Evolutionary conservation across 306 rosid genomes (phyloP).

Genomic region (Quercus rubra): DNA sequence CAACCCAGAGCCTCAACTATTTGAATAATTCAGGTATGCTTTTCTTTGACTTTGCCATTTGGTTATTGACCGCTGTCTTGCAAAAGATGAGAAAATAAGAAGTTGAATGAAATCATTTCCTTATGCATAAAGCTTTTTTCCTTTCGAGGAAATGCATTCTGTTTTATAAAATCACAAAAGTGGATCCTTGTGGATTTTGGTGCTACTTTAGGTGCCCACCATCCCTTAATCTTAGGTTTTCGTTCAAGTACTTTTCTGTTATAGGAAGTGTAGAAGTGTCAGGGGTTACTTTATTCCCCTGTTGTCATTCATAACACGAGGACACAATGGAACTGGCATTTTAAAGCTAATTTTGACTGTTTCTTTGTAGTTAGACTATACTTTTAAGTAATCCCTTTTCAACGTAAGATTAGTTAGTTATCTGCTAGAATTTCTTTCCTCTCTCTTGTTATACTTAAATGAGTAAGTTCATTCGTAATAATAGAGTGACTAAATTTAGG

Average conservation of each 20-base stretch:
- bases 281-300: no score
- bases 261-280: no score
- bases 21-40: slow-evolving; percentile 68
- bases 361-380: background rate
- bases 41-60: background rate
- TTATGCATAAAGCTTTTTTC: background rate
- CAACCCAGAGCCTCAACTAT: slow-evolving; percentile 88
- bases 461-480: background rate
- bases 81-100: background rate
- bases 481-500: no score
- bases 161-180: no score
- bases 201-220: background rate
- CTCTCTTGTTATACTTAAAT: background rate
- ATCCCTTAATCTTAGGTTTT: background rate
- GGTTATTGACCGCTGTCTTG: no score
- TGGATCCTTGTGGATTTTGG: background rate
- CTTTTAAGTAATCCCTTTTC: background rate
- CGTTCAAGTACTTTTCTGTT: no score
- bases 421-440: no score
- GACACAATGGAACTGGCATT: no score
- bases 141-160: background rate
- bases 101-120: background rate
- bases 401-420: background rate
- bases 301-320: no score
- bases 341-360: background rate